Conservation (phyloP, 1,284 basidiomycete species). For the Puccinia novopanici region DNA sequence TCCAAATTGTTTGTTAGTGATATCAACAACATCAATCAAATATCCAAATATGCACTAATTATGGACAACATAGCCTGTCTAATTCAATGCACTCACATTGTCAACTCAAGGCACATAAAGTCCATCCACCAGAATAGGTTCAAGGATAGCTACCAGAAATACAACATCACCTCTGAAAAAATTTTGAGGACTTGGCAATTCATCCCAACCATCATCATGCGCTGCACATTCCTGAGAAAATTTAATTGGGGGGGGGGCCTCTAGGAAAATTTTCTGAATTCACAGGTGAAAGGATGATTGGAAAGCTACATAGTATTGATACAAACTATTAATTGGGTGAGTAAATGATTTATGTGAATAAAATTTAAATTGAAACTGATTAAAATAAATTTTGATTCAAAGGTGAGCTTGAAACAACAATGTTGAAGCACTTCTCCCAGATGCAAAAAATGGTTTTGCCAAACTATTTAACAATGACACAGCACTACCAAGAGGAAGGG, state of each 20-base stretch:
- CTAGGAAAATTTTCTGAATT: background rate
- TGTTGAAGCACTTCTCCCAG: background rate
- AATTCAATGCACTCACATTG: constrained; percentile 50
- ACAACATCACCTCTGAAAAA: background rate
- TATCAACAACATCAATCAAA: constrained; percentile 7
- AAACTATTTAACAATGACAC: background rate
- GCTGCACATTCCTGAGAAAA: background rate
- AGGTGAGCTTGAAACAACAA: background rate
- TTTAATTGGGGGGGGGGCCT: background rate
- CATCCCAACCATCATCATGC: constrained; percentile 7
- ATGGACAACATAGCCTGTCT: constrained; percentile 32
- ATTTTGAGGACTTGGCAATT: background rate
- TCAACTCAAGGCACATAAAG: background rate
- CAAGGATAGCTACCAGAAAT: background rate
- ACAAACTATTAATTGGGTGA: constrained; percentile 7
- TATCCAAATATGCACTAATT: background rate
- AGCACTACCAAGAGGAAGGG: background rate
- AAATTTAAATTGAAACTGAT: background rate
- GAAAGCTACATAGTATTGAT: background rate
- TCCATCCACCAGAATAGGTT: background rate
- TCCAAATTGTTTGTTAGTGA: background rate
- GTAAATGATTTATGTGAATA: background rate
- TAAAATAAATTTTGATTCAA: background rate
- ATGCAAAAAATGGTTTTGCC: background rate
- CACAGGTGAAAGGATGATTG: background rate